Base-by-base conservation (phyloP, 805 yeast genomes). In the Starmera caribaea region DNA sequence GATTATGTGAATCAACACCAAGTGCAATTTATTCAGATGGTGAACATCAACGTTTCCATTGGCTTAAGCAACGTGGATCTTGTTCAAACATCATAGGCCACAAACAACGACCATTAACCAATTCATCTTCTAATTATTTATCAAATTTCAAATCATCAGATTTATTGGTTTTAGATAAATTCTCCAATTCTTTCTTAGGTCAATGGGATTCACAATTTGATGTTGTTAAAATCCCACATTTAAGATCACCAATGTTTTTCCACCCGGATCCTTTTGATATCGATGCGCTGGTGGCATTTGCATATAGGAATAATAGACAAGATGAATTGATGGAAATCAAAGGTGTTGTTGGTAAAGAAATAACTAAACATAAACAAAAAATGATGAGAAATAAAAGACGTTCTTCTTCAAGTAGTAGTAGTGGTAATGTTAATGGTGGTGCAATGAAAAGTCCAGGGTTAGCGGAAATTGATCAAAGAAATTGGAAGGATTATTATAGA, bases 231-330 rank as follows among this genome's bases (percentile, higher is more conserved):
- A 69, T 68, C 27, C 72, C 71, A 1, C 56, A 51, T 40, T 52
- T 69, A 10, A 48, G 73, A 16, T 63, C 69, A 5, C 73, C 74
- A 4, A 69, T 69, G 73, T 67, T 68, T 41, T 69, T 69, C 46
- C 74, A 68, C 39, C 64, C 65, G 0, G 73, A 69, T 41, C 72
- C 73, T 0, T 59, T 53, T 3, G 66, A 65, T 45, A 51, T 68
- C 9, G 74, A 68, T 45, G 71, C 67, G 0, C 45, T 69, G 56
- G 59, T 62, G n/a, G 61, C 63, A 8, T 68, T 50, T 51, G 68
- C 74, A 1, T 57, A 59, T 40, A 38, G 42, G 11, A 42, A 50
- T 27, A 50, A 51, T 17, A 42, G 71, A 15, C 63, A 66, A 38
- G 33, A 42, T 26, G 69, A 66, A 35, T 47, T 68, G 39, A 58